Base-by-base conservation (phyloP, 2,329 filamentous ascomycete genomes). In the Nannizziopsis arthrosporioides region DNA sequence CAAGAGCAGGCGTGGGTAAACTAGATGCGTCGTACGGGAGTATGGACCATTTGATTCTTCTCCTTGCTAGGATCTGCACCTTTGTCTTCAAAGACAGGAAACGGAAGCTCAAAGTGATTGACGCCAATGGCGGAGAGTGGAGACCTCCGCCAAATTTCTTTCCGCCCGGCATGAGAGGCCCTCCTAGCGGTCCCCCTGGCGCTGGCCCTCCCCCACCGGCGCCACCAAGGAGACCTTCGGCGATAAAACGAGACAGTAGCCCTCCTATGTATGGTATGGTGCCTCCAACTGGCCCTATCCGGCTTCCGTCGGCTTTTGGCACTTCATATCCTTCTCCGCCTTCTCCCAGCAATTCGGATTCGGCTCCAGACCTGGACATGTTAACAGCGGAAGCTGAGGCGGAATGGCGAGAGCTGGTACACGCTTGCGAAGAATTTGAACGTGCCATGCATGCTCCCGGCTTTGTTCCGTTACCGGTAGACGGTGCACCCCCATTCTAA, bases 21-120 rank as follows among this genome's bases (percentile, higher is more conserved):
- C 69, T 83, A 3, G 83, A 89, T 59, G 84, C 86, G 8, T 77
- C 90, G 18, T 93, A 90, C 59, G 92, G 88, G 35, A 87, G 87
- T 0, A 87, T 85, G 55, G 92, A 98, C 61, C 87, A 95, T 62
- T 68, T 95, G 3, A 76, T 93, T 39, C 74, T 96, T 3, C 69
- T 96, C 1, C 74, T 95, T 18, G 88, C 81, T 7, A 81, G 92
- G 2, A 72, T 94, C 11, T 78, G 83, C 47, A 80, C 84, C 55
- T 96, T 94, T 63, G 76, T 82, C 1, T 78, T 81, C 1, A 80
- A 78, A 54, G 92, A 96, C 62, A 72, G 88, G 12, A 73, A 76
- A 38, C 76, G 92, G 47, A 98, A 98, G 63, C 69, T 85, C 42
- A 82, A 76, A 58, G 77, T 77, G 6, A 74, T 81, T 49, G 76